These are phyloP conservation scores for Effrenium voratum DNA, from an alignment of 73 alveolate species.

Conservation along the genomic window DNA sequence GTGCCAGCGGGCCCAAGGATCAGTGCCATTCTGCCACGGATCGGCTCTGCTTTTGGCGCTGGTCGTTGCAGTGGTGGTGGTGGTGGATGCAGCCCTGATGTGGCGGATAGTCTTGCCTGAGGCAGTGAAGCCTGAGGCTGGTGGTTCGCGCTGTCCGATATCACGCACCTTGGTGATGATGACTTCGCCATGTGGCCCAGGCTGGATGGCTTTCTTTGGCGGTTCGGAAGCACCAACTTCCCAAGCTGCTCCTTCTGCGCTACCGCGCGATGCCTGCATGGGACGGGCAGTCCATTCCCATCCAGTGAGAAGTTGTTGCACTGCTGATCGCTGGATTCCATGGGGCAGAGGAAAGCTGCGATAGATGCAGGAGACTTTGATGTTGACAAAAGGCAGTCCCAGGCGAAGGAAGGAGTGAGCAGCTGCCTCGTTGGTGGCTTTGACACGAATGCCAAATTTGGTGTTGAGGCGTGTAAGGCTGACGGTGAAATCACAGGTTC, in stretches of 20 bases:
- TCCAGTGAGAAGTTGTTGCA: not conserved
- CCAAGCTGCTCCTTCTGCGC: not conserved
- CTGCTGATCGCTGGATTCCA: not conserved
- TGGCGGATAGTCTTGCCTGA: not conserved
- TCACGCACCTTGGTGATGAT: not conserved
- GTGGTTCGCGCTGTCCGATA: not conserved
- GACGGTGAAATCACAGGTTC: not conserved
- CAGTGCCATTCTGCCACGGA: not conserved
- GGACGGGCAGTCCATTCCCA: constrained; percentile 18
- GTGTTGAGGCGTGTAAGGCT: not conserved
- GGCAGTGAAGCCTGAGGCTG: not conserved
- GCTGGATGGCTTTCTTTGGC: not conserved
- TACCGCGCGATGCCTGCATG: not conserved
- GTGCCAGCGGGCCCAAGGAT: no score
- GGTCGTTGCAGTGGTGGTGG: not conserved
- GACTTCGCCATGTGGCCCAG: not conserved
- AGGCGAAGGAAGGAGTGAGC: not conserved
- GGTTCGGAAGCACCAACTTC: not conserved
- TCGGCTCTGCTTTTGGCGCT: not conserved
- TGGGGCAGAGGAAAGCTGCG: not conserved
- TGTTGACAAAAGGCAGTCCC: not conserved
- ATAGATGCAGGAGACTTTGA: not conserved
- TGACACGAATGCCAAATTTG: not conserved
- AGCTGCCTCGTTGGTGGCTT: not conserved
- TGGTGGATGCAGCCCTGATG: not conserved